Percentiles rank a stretch among this genome's conserved stretches.
phyloP scores from a whole-genome alignment of 345 rosid genomes.

The Eucalyptus melliodora region DNA sequence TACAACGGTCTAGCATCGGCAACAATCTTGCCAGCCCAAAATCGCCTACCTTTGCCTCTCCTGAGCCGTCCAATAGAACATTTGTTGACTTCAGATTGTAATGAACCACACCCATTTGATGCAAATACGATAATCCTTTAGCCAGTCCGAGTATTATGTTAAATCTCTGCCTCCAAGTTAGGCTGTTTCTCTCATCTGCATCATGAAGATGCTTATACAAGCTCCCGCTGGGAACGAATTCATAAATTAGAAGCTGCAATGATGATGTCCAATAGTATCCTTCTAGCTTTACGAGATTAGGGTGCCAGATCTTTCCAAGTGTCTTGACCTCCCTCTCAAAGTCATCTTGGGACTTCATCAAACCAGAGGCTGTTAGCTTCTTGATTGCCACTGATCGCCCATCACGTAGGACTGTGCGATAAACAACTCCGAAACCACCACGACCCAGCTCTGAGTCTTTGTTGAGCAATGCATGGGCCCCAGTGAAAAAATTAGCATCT shows the following conservation, averaged over 20 bases:
- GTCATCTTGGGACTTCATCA: constrained; percentile 85
- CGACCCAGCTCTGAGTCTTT: constrained; percentile 97
- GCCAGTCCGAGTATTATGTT: constrained; percentile 79
- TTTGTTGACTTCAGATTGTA: constrained; percentile 93
- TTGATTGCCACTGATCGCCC: constrained; percentile 86
- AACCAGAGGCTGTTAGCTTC: constrained; percentile 70
- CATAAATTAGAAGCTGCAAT: constrained; percentile 77
- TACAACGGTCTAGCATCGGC: constrained; percentile 72
- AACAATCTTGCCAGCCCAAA: constrained; percentile 76
- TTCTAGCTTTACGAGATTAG: constrained; percentile 64
- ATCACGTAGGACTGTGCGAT: constrained; percentile 60
- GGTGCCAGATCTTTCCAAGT: constrained; percentile 70
- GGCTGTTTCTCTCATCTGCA: constrained; percentile 16
- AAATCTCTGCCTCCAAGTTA: constrained; percentile 86
- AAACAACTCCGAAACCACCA: constrained; percentile 96
- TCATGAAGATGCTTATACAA: constrained; percentile 75
- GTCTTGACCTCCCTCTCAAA: constrained; percentile 77
- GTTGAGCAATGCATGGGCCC: constrained; percentile 77
- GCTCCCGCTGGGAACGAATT: constrained; percentile 63
- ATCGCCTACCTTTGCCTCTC: constrained; percentile 84
- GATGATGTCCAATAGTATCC: constrained; percentile 96
- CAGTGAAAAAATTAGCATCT: constrained; percentile 64
- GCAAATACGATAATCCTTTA: constrained; percentile 76
- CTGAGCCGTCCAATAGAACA: constrained; percentile 62
- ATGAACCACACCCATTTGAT: constrained; percentile 58